Base-by-base conservation (phyloP, 169 alveolate species). In the Ichthyophthirius multifiliis region DNA sequence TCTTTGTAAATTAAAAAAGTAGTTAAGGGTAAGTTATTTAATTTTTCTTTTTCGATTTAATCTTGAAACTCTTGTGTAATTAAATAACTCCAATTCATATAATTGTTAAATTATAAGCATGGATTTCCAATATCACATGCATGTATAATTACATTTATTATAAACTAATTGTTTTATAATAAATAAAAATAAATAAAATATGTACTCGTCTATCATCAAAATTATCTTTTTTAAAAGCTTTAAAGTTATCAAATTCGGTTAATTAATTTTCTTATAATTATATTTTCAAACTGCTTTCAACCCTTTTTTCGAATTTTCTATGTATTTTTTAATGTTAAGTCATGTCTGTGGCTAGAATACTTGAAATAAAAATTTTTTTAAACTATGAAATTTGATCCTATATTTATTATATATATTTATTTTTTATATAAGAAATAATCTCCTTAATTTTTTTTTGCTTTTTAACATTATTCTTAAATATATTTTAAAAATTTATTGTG, bases 91-190 rank as follows among this genome's bases (percentile, higher is more conserved):
- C 83, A 76, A 62, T 76, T 76, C 83, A 76, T 76, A n/a, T 76
- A 76, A 31, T 76, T 76, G 15, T 47, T 23, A 35, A 55, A 76
- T 35, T 41, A 34, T 65, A 76, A 34, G 2, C 75, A 20, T 37
- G 83, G 76, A 55, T 76, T 76, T 10, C 75, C 63, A 16, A 76
- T 76, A 62, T 76, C 83, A 41, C 83, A 76, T 4, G 83, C 83
- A 62, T 76, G 83, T 3, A 62, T 65, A 75, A 76, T 76, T 55
- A 55, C 39, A 76, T 76, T 76, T 34, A 76, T 12, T 37, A 76
- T 62, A 43, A 55, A 34, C 43, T 39, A 45, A n/a, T 45, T n/a
- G n/a, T n/a, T n/a, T n/a, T n/a, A n/a, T n/a, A n/a, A n/a, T n/a
- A n/a, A n/a, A n/a, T n/a, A n/a, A n/a, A n/a, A n/a, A n/a, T n/a